Base-by-base conservation (phyloP, 768 basidiomycete genomes). In the Kwoniella bestiolae region DNA sequence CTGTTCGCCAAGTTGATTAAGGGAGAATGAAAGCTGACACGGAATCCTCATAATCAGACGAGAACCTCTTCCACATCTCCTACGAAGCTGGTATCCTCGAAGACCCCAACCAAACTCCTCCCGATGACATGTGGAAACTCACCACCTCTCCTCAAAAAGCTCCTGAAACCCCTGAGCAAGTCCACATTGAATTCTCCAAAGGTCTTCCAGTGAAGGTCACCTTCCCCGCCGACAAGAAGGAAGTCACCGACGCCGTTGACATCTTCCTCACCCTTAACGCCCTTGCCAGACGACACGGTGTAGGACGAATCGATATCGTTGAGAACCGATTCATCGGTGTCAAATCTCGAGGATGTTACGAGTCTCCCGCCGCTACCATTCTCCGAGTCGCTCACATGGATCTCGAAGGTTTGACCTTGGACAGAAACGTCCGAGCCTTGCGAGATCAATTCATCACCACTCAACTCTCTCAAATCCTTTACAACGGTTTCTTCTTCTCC, bases 401-500 rank as follows among this genome's bases (percentile, higher is more conserved):
- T 73, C 83, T 99, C 72, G 96, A 98, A 82, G 96, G 96, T 47
- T 87, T 99, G 59, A 96, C 94, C n/a, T 87, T 98, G 65, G 96
- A 99, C 84, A 87, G 95, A 75, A 96, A 95, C 82, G 94, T 99
- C 69, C 90, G 96, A 61, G 89, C 91, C 23, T 84, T 98, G 61
- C 86, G 96, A 34, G 96, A 99, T 82, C 90, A 92, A 79, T 99
- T 98, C 83, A 85, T 96, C 74, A 98, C 96, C 25, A 85, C 91
- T 74, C 90, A 90, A 80, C 85, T 98, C 60, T 88, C 91, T 81
- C 85, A 89, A 72, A 94, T 99, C 77, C 84, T 99, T 52, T 98
- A 99, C 86, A 97, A 98, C 79, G 96, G 95, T 38, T 93, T 95
- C 84, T 98, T 93, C 88, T 99, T 97, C 86, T 95, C 94, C n/a